Conservation (phyloP, 768 basidiomycete genomes). For the Podaxis rugospora region DNA sequence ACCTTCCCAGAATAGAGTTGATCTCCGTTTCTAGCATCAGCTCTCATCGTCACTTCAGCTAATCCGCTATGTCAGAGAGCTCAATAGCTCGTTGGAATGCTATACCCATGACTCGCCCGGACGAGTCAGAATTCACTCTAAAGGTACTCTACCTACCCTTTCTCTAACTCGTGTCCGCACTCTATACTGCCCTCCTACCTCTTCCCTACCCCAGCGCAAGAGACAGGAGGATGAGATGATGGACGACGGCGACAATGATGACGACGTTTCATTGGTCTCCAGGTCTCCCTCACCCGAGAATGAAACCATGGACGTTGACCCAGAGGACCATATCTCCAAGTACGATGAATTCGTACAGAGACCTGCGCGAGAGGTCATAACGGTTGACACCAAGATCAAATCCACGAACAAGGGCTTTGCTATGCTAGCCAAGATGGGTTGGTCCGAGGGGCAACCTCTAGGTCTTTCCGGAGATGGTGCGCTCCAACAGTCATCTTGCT, state of each 20-base stretch:
- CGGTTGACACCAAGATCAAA: constrained; percentile 79
- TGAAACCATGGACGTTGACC: constrained; percentile 49
- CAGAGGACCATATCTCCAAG: constrained; percentile 35
- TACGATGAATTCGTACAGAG: constrained; percentile 63
- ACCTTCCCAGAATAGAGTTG: not conserved
- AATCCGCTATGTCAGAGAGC: constrained; percentile 51
- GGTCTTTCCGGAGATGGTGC: constrained; percentile 75
- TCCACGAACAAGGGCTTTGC: constrained; percentile 76
- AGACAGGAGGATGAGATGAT: constrained; percentile 47
- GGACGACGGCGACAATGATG: constrained; percentile 52
- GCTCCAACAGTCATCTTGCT: constrained; percentile 10
- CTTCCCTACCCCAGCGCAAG: constrained; percentile 57
- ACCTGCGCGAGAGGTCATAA: constrained; percentile 59
- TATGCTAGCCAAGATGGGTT: constrained; percentile 78
- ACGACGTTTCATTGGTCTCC: constrained; percentile 70
- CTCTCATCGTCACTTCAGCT: not conserved
- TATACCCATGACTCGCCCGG: constrained; percentile 42
- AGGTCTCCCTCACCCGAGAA: constrained; percentile 66
- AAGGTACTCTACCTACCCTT: constrained; percentile 70
- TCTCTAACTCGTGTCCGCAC: constrained; percentile 32
- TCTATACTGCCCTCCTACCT: constrained; percentile 49
- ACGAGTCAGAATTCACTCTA: constrained; percentile 23
- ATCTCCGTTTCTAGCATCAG: not conserved
- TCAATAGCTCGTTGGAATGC: constrained; percentile 72
- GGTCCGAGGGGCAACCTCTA: constrained; percentile 75